These are phyloP conservation scores for Chytridiales sp. DNA, from an alignment of 371 early-diverging fungal genomes.

Conservation along the genomic window DNA sequence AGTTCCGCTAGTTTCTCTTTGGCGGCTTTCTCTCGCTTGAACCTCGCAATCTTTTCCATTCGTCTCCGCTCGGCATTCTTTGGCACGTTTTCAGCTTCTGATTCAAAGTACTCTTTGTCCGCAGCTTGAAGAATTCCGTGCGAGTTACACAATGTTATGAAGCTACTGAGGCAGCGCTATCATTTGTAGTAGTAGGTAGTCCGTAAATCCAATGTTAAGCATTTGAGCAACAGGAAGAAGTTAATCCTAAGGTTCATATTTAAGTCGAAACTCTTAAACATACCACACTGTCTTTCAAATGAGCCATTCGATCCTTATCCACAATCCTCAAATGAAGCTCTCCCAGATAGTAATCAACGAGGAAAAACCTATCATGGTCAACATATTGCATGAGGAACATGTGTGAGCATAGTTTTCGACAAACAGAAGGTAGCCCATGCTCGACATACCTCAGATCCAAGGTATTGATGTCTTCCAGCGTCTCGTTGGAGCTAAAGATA, in stretches of 20 bases:
- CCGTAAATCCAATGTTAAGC: no score
- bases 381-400: background rate
- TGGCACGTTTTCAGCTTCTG: background rate
- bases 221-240: no score
- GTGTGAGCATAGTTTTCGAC: background rate
- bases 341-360: slow-evolving; percentile 77
- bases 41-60: slow-evolving; percentile 73
- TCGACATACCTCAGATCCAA: slow-evolving; percentile 63
- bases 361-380: slow-evolving; percentile 56
- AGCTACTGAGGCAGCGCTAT: no score
- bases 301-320: slow-evolving; percentile 45
- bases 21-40: slow-evolving; percentile 69
- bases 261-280: slow-evolving; percentile 21
- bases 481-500: slow-evolving; percentile 85
- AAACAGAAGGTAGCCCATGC: background rate
- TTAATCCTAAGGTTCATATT: no score
- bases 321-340: slow-evolving; percentile 60
- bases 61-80: slow-evolving; percentile 39
- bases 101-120: slow-evolving; percentile 38
- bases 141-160: no score
- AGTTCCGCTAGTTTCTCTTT: slow-evolving; percentile 54
- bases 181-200: no score
- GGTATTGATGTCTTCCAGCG: slow-evolving; percentile 82
- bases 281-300: slow-evolving; percentile 54
- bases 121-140: slow-evolving; percentile 56